Base-by-base conservation (phyloP, 2,329 filamentous ascomycete species). In the Peltaster fructicola region DNA sequence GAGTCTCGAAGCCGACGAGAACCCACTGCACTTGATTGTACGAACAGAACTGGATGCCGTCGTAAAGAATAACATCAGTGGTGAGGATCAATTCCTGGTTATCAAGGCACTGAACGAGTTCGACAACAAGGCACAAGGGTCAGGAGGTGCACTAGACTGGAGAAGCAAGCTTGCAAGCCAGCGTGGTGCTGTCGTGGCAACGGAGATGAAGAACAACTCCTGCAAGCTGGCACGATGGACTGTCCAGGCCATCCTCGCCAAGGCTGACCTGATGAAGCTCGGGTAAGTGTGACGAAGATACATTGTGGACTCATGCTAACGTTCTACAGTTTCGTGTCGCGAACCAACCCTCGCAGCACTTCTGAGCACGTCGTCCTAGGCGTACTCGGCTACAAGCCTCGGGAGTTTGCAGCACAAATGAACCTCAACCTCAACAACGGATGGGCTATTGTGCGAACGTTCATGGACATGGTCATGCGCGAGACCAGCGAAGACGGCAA, bases 161-260 rank as follows among this genome's bases (percentile, higher is more conserved):
- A 70, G 88, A 51, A 76, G 73, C 40, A 98, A 98, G 68, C 69
- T 98, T 32, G 77, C 79, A 36, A 81, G 74, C 43, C 84, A 93
- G 62, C 77, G 88, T 45, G 88, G 88, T 71, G 88, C 88, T 29
- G 85, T 98, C 20, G 78, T 98, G 14, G 88, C 88, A 11, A 98
- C 88, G 8, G 88, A 98, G 63, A 98, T 98, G 88, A 98, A 98
- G 79, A 98, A 98, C 71, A 98, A 98, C 69, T 82, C 73, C 49
- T 91, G 81, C 76, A 98, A 98, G 65, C 73, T 98, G 35, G 88
- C 88, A 30, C 68, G 88, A 52, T 98, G 88, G 88, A 92, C 88
- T 15, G 81, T 85, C 20, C 88, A 98, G 64, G 80, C 77, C 48
- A 93, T 98, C 47, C 70, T 98, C 30, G 84, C 85, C 51, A 84